These are phyloP conservation scores for Aspergillus cejpii DNA, from an alignment of 2,329 filamentous ascomycete genomes.

Conservation along the genomic window DNA sequence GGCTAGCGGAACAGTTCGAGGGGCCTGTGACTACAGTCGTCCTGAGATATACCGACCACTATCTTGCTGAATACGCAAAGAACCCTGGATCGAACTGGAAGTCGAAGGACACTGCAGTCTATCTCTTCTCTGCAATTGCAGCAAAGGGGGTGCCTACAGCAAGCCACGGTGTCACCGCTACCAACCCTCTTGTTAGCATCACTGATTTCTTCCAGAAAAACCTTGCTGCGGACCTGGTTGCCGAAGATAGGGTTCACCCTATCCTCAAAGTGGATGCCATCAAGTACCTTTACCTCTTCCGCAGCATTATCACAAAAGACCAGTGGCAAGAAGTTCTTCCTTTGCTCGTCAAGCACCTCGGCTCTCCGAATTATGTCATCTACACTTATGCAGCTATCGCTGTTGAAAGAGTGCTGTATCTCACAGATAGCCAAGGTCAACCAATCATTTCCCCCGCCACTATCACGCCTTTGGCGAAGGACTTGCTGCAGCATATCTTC, in stretches of 20 bases:
- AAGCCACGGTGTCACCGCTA: conserved; percentile 80
- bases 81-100: conserved; percentile 72
- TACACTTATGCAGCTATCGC: conserved; percentile 97
- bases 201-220: conserved; percentile 93
- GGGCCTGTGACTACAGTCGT: conserved; percentile 78
- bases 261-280: conserved; percentile 96
- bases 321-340: conserved; percentile 89
- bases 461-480: conserved; percentile 74
- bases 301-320: conserved; percentile 83
- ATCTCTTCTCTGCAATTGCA: conserved; percentile 89
- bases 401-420: conserved; percentile 83
- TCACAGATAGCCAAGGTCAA: conserved; percentile 67
- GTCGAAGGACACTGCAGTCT: conserved; percentile 95
- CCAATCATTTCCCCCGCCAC: conserved; percentile 73
- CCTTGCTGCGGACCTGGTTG: conserved; percentile 79
- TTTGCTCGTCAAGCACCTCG: conserved; percentile 83
- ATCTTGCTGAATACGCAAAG: conserved; percentile 67
- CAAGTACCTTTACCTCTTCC: conserved; percentile 96
- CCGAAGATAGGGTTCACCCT: conserved; percentile 62
- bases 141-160: conserved; percentile 84
- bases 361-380: conserved; percentile 86
- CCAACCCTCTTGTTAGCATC: conserved; percentile 81
- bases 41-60: conserved; percentile 77
- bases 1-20: conserved; percentile 85
- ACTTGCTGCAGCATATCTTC: conserved; percentile 84